These are phyloP conservation scores for Cutaneotrichosporon curvatum DNA, from an alignment of 1,284 basidiomycete species.

Conservation along the genomic window DNA sequence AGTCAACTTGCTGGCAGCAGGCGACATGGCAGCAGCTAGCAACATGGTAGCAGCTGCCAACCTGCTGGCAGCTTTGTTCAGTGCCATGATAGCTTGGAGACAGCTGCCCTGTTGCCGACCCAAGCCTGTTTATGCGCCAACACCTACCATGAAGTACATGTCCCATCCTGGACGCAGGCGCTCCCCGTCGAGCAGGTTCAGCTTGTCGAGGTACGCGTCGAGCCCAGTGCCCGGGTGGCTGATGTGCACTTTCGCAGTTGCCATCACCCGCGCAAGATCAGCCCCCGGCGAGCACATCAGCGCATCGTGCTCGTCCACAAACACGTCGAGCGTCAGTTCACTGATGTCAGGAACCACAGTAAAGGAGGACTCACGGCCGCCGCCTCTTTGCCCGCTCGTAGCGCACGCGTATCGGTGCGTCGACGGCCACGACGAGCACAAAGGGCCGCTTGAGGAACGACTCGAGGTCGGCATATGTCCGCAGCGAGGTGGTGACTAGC, in stretches of 20 bases:
- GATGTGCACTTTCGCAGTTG: constrained; percentile 65
- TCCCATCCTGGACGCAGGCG: constrained; percentile 84
- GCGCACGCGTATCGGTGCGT: constrained; percentile 64
- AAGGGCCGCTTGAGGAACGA: constrained; percentile 81
- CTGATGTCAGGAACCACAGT: background rate
- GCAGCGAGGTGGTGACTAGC: constrained; percentile 74
- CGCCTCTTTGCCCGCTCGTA: constrained; percentile 34
- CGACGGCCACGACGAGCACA: constrained; percentile 77
- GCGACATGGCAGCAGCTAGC: too few species aligned
- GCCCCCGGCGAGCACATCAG: constrained; percentile 43
- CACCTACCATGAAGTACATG: constrained; percentile 84
- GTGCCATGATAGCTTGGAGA: too few species aligned
- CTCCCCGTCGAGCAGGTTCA: constrained; percentile 65
- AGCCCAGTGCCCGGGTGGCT: constrained; percentile 56
- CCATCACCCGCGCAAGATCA: constrained; percentile 40
- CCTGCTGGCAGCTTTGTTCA: too few species aligned
- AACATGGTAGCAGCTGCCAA: too few species aligned
- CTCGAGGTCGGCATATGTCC: constrained; percentile 54
- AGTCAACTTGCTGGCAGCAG: too few species aligned
- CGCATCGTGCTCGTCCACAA: constrained; percentile 58
- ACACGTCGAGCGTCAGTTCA: constrained; percentile 56
- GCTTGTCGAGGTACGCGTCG: constrained; percentile 56
- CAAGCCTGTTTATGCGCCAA: background rate
- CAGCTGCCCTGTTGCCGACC: too few species aligned
- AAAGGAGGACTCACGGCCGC: background rate